Evolutionary conservation across 2,329 filamentous ascomycete species (phyloP), one percentile per base, ranked within the genome.

Genomic region (Sarocladium kiliense): DNA sequence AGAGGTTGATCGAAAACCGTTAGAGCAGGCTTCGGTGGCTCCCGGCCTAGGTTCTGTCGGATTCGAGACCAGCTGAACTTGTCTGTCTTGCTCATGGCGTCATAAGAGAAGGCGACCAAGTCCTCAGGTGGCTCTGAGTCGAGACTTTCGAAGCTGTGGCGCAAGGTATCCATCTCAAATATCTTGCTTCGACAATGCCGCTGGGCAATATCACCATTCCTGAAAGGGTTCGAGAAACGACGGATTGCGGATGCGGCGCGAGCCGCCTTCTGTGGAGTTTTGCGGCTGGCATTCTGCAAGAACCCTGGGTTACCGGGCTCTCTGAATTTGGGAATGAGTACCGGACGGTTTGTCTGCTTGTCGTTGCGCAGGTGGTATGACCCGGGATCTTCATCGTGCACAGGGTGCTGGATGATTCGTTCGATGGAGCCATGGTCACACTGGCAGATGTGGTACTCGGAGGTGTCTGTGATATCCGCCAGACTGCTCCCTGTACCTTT

Each of bases 401-500:
- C 34, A 55, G 64, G 65, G 30, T 68, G 64, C 21, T 63, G 63
- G 47, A 67, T 61, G 25, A 68, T 65, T 51, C 56, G 62, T 9
- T 66, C 65, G 11, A 57, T 59, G 4, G 64, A 63, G 3, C 54
- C 60, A 36, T 63, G 59, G 12, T 65, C 59, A 30, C 59, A 57
- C 16, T 55, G 61, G 21, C 59, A 53, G 2, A 57, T 54, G 4
- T 60, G 58, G 26, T 56, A 63, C 21, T 59, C 56, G 11, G 56
- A 57, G 9, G 58, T 58, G 42, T 42, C 34, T 16, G 44, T 25
- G 25, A 47, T 16, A 56, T 78, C 70, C 2, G 76, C 76, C 21
- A 79, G 59, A 55, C 76, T 79, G 58, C 71, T 76, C 10, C 75
- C 74, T 14, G 66, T 65, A 19, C 64, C 67, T 54, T 65, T 65